These are phyloP conservation scores for Schrenkiella parvula DNA, from an alignment of 345 rosid genomes.

Conservation along the genomic window DNA sequence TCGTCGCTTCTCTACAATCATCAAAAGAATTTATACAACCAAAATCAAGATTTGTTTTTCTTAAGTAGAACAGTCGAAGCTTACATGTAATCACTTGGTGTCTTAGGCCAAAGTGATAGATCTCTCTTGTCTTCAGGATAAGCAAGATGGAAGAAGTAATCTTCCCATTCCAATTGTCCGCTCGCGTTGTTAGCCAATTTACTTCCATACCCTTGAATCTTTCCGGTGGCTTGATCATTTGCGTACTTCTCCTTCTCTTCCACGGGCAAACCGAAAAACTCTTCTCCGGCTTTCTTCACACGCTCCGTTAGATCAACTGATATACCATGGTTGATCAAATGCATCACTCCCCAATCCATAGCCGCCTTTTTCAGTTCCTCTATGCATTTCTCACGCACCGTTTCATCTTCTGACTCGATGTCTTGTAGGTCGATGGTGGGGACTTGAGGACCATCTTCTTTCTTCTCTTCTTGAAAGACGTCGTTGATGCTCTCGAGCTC, in stretches of 20 bases:
- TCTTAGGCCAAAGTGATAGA: conserved; percentile 79
- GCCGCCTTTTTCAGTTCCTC: conserved; percentile 60
- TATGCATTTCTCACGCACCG: conserved; percentile 45
- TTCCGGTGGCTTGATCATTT: conserved; percentile 73
- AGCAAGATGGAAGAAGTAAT: conserved; percentile 82
- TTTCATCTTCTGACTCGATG: conserved; percentile 51
- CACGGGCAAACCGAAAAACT: conserved; percentile 54
- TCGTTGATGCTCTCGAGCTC: conserved; percentile 69
- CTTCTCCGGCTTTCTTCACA: conserved; percentile 60
- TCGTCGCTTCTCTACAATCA: conserved; percentile 57
- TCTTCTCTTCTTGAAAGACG: conserved; percentile 78
- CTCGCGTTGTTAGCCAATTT: conserved; percentile 87
- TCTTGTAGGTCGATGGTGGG: conserved; percentile 69
- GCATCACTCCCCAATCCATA: conserved; percentile 92
- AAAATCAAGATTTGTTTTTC: background rate
- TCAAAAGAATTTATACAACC: background rate
- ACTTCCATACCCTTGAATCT: conserved; percentile 92
- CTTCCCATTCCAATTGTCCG: conserved; percentile 95
- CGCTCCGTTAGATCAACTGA: conserved; percentile 50
- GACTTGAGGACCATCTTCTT: conserved; percentile 69
- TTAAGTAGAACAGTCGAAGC: conserved; percentile 5
- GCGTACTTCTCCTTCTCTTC: conserved; percentile 94
- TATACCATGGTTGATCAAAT: conserved; percentile 84
- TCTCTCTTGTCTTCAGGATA: conserved; percentile 82
- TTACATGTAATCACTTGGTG: conserved; percentile 74